These are phyloP conservation scores for Castanea mollissima DNA, from an alignment of 306 rosid genomes.

Conservation along the genomic window DNA sequence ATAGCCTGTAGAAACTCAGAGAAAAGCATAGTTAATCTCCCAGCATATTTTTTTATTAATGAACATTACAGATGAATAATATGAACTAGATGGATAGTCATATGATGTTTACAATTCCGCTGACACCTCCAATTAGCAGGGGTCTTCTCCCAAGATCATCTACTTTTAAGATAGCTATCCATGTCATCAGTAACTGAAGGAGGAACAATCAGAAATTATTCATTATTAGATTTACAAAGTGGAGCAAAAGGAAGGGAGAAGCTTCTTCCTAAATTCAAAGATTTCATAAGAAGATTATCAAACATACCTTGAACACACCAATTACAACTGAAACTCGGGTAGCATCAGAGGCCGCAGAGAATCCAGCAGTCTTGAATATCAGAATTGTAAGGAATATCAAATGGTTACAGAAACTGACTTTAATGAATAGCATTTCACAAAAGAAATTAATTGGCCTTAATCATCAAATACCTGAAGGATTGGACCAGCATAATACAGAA, in stretches of 20 bases:
- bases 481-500: conserved; percentile 86
- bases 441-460: conserved; percentile 16
- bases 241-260: neutral
- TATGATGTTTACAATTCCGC: conserved; percentile 76
- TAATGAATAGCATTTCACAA: conserved; percentile 7
- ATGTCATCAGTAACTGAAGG: conserved; percentile 81
- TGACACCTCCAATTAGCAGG: conserved; percentile 79
- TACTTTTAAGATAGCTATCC: conserved; percentile 84
- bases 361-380: conserved; percentile 78
- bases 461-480: conserved; percentile 80
- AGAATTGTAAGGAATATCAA: conserved; percentile 19
- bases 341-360: conserved; percentile 94
- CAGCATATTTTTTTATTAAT: conserved; percentile 5
- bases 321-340: conserved; percentile 91
- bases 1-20: conserved; percentile 47
- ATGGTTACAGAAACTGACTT: conserved; percentile 20
- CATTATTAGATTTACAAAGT: conserved; percentile 12
- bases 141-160: conserved; percentile 97
- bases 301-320: conserved; percentile 80
- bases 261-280: conserved; percentile 10
- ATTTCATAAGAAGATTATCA: conserved; percentile 13
- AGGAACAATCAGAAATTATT: conserved; percentile 29
- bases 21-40: conserved; percentile 22
- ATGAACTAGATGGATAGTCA: neutral
- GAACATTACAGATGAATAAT: neutral